Conservation (phyloP, 257 asterid genomes). For the Plectranthus barbatus region DNA sequence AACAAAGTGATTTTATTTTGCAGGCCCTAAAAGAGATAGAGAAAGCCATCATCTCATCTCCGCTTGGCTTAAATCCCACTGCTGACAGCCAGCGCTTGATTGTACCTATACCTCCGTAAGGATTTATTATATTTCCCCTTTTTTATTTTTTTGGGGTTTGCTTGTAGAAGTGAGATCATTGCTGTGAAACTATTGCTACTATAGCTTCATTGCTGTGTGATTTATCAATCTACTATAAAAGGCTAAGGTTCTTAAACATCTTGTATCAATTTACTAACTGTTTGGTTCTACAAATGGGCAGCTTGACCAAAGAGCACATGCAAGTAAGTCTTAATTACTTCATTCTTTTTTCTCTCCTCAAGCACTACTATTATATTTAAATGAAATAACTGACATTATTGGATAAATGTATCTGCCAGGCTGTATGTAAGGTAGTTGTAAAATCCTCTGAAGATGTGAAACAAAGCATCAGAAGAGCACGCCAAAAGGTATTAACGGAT, state of each 20-base stretch:
- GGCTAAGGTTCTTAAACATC: background rate
- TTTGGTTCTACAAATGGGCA: conserved; percentile 33
- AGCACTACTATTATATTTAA: background rate
- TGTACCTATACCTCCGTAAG: conserved; percentile 93
- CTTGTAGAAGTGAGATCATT: background rate
- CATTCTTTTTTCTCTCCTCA: conserved; percentile 11
- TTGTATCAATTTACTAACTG: conserved; percentile 8
- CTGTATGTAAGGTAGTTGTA: conserved; percentile 79
- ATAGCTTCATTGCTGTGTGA: background rate
- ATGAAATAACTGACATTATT: background rate
- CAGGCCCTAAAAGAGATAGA: conserved; percentile 86
- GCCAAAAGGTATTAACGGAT: conserved; percentile 63
- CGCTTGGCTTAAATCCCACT: conserved; percentile 81
- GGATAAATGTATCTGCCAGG: conserved; percentile 39
- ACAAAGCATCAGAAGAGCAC: conserved; percentile 89
- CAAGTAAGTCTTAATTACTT: conserved; percentile 46
- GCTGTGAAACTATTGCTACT: background rate
- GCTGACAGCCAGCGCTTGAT: conserved; percentile 64
- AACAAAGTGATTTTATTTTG: conserved; percentile 18
- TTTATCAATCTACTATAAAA: background rate
- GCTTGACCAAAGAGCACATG: conserved; percentile 91
- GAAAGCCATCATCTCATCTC: conserved; percentile 81
- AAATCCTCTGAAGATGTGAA: conserved; percentile 92
- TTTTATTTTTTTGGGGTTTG: background rate
- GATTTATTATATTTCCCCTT: background rate